Base-by-base conservation (phyloP, 768 basidiomycete genomes). In the Lentinus brumalis region DNA sequence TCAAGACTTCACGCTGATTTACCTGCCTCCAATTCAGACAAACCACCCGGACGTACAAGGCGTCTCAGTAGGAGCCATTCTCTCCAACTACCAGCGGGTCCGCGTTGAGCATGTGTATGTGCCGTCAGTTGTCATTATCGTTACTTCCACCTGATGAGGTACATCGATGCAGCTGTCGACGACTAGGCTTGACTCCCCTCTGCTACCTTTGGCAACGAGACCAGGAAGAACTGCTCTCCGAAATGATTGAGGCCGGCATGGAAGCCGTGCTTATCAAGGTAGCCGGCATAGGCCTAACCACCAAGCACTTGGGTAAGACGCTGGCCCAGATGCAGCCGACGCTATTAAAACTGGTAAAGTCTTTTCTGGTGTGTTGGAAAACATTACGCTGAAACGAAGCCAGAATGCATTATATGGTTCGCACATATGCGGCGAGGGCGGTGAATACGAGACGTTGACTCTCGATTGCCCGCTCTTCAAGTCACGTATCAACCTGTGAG, bases 341-440 rank as follows among this genome's bases (percentile, higher is more conserved):
- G 6, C 76, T 99, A 26, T 65, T 77, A 15, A 87, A 84, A 66
- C 81, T 99, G 67, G 94, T 93, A 62, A 60, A 83, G 73, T 5
- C 35, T 38, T 38, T 6, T 11, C 15, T 38, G 35, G 9, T 5
- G 6, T 8, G 10, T 11, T n/a, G n/a, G 50, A 50, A 50, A 15
- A 10, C 29, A 50, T 12, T 30, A 11, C 11, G 14, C 32, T 16
- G 11, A 30, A 11, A 1, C 11, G 8, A 11, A 42, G 16, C 2
- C 64, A 94, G 93, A 93, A 96, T 71, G 70, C 75, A 10, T 74
- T 85, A 30, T 99, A 94, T 67, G 95, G 95, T 4, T 88, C 90
- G 0, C 97, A 99, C 70, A 83, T 96, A 2, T 98, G 96, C 63
- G 97, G 97, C 10, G 97, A 99, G 76, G 97, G 97, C 2, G 97